These are phyloP conservation scores for Penicillium brevicompactum DNA, from an alignment of 2,329 filamentous ascomycete genomes.

Conservation along the genomic window DNA sequence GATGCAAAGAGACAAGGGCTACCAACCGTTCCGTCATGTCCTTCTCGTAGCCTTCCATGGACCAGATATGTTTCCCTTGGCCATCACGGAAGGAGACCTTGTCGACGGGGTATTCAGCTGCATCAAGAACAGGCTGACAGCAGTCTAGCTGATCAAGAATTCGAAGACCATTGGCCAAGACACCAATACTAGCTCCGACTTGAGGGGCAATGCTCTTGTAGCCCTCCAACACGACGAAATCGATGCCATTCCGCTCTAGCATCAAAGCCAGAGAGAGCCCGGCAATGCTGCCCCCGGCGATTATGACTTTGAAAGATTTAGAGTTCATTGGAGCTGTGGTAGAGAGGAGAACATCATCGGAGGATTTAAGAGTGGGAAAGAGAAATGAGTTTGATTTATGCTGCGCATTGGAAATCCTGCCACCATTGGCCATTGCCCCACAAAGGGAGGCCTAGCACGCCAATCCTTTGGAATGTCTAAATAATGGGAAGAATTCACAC, in stretches of 20 bases:
- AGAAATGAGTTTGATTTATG: background rate
- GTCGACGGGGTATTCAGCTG: slow-evolving; percentile 10
- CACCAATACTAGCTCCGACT: slow-evolving; percentile 51
- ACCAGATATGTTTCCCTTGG: slow-evolving; percentile 2
- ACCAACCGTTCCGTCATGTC: slow-evolving; percentile 2
- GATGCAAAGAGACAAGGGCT: background rate
- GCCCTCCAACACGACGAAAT: slow-evolving; percentile 50
- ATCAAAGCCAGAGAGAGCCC: slow-evolving; percentile 50
- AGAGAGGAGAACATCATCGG: background rate
- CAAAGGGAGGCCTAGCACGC: background rate
- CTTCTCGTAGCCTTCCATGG: background rate
- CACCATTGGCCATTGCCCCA: background rate
- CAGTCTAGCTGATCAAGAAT: slow-evolving; percentile 55
- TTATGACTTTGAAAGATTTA: slow-evolving; percentile 39
- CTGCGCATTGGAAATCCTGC: background rate
- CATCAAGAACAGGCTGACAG: slow-evolving; percentile 27
- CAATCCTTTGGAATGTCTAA: background rate
- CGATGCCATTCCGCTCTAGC: slow-evolving; percentile 48
- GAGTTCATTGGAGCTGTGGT: slow-evolving; percentile 1
- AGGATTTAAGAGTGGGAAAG: background rate
- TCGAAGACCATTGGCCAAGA: slow-evolving; percentile 47
- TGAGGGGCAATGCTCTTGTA: slow-evolving; percentile 46
- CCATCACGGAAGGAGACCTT: slow-evolving; percentile 10
- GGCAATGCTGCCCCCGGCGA: slow-evolving; percentile 51
- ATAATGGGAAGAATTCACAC: background rate